phyloP scores from a whole-genome alignment of 2,329 filamentous ascomycete genomes.

The Talaromyces sp. region DNA sequence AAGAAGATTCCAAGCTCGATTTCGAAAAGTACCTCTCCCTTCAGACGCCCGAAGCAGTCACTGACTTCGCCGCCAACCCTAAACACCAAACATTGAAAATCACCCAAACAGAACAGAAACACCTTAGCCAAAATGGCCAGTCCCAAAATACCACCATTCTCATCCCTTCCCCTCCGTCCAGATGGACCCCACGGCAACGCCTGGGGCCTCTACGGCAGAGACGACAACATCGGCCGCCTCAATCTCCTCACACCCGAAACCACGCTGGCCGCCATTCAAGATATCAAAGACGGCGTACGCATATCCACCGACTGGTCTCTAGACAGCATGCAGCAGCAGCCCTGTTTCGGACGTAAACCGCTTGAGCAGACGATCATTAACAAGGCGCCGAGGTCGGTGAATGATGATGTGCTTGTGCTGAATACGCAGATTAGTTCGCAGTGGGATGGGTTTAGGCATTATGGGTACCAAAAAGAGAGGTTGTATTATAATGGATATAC shows the following conservation, averaged over 20 bases:
- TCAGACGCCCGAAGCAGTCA: not conserved
- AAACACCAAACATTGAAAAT: not conserved
- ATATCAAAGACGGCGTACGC: not conserved
- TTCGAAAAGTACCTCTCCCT: not conserved
- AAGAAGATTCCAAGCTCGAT: not conserved
- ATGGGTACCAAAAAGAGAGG: constrained; percentile 40
- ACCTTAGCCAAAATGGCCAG: not conserved
- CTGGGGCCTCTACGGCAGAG: not conserved
- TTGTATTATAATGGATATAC: constrained; percentile 40
- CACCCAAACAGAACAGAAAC: not conserved
- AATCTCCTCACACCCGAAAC: not conserved
- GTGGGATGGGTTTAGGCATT: constrained; percentile 46
- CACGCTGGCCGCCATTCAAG: not conserved
- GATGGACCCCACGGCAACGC: not conserved
- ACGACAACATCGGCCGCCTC: not conserved
- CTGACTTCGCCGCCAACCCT: not conserved
- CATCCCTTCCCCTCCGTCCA: not conserved
- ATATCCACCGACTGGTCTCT: not conserved
- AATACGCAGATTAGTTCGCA: constrained; percentile 60
- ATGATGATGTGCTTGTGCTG: constrained; percentile 61
- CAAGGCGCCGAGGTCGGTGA: constrained; percentile 53
- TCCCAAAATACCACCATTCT: not conserved
- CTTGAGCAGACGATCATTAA: constrained; percentile 48
- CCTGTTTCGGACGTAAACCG: not conserved
- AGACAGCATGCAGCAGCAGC: not conserved